Conservation (phyloP, 2,329 filamentous ascomycete species). For the Blastomyces percursus region DNA sequence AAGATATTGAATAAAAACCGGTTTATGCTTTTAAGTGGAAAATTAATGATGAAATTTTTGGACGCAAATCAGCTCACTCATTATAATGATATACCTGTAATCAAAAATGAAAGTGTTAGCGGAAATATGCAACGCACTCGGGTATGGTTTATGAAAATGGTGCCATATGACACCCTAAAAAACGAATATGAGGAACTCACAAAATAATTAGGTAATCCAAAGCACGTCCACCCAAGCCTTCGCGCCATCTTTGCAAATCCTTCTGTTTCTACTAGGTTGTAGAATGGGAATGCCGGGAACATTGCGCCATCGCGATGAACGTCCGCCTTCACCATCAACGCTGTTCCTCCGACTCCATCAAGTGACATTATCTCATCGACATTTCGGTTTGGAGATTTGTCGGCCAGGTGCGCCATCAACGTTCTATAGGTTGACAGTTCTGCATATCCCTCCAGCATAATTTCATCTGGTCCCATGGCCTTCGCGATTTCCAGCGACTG, state of each 20-base stretch:
- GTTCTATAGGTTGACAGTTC: conserved; percentile 87
- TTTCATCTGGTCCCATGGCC: conserved; percentile 81
- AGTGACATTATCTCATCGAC: conserved; percentile 56
- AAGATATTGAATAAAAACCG: not conserved
- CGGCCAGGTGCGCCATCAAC: conserved; percentile 75
- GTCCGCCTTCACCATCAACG: conserved; percentile 86
- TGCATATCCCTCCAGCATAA: conserved; percentile 82
- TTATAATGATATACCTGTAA: conserved; percentile 78
- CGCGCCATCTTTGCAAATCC: conserved; percentile 97
- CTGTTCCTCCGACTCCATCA: conserved; percentile 89
- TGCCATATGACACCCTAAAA: not conserved
- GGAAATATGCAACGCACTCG: not conserved
- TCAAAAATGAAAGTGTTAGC: conserved; percentile 6
- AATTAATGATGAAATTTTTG: not conserved
- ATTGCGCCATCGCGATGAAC: conserved; percentile 96
- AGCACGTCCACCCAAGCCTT: conserved; percentile 72
- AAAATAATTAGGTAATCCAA: conserved; percentile 93
- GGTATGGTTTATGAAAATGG: not conserved
- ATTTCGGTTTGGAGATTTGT: conserved; percentile 46
- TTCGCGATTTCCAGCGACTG: conserved; percentile 63
- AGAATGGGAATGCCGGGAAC: conserved; percentile 95
- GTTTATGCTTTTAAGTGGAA: not conserved
- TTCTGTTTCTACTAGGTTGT: conserved; percentile 94
- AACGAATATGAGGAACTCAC: conserved; percentile 44
- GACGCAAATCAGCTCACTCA: conserved; percentile 45